Percentiles rank a stretch among this genome's conserved stretches.
phyloP scores from a whole-genome alignment of 495 filamentous ascomycete genomes.

The Melanomma pulvis-pyrius region DNA sequence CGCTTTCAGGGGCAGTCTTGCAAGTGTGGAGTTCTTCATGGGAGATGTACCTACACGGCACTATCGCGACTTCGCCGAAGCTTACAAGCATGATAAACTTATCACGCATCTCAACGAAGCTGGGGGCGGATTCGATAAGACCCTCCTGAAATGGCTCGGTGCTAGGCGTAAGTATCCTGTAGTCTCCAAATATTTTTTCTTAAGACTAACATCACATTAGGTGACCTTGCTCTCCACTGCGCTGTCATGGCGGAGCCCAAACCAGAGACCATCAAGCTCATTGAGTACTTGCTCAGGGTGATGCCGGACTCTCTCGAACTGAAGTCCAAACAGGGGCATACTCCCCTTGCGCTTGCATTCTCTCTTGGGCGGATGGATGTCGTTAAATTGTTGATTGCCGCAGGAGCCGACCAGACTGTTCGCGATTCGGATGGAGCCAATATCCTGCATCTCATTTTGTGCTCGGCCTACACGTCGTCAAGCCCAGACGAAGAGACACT shows the following conservation, averaged over 20 bases:
- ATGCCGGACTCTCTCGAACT: conserved; percentile 61
- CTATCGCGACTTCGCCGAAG: conserved; percentile 65
- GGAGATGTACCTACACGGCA: conserved; percentile 62
- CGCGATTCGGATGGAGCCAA: conserved; percentile 60
- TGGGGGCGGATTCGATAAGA: conserved; percentile 60
- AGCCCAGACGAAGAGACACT: conserved; percentile 36
- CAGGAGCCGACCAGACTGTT: conserved; percentile 65
- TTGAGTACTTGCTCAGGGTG: conserved; percentile 63
- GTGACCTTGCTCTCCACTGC: conserved; percentile 64
- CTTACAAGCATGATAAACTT: conserved; percentile 57
- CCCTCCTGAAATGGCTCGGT: conserved; percentile 63
- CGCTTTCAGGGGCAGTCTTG: conserved; percentile 59
- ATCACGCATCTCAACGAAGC: conserved; percentile 58
- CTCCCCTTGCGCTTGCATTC: conserved; percentile 65
- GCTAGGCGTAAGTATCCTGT: conserved; percentile 48
- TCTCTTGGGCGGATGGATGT: conserved; percentile 53
- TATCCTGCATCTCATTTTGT: conserved; percentile 60
- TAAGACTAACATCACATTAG: conserved; percentile 10
- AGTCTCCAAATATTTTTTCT: neutral
- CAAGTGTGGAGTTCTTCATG: conserved; percentile 69
- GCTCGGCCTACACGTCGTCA: conserved; percentile 27
- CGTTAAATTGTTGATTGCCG: conserved; percentile 62
- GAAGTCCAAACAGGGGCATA: conserved; percentile 57
- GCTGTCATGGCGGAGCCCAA: conserved; percentile 55
- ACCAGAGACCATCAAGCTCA: conserved; percentile 52